Base-by-base conservation (phyloP, 2,329 filamentous ascomycete genomes). In the Bipolaris zeicola region DNA sequence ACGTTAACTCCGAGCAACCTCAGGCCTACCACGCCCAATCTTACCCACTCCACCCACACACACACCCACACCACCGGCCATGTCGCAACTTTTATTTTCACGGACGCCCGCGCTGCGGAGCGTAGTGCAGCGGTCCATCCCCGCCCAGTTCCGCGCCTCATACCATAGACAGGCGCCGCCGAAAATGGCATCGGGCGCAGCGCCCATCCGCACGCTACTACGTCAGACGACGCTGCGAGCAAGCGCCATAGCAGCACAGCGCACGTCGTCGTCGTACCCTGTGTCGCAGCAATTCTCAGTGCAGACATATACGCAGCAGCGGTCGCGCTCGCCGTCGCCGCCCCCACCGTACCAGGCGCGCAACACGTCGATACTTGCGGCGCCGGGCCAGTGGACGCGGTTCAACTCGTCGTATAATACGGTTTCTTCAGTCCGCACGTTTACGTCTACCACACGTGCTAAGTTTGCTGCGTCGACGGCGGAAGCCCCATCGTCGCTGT, bases 371-470 rank as follows among this genome's bases (percentile, higher is more conserved):
- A 22, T 71, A 28, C 62, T 65, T 43, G 64, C 70, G 5, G 53
- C 67, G 5, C 61, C 62, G 10, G 57, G 63, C 26, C 63, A 70
- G 52, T 75, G 71, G 72, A 74, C 72, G n/a, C 71, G 64, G 60
- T 74, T 73, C 67, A 58, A 14, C 34, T 71, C 71, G 2, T 56
- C 71, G 8, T 59, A 47, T 36, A 68, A 72, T 58, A 66, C 68
- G 1, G 64, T 71, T 49, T 67, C 66, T 33, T 70, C 68, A 1
- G 64, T 73, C 33, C 71, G 72, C 50, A 74, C 71, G 26, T 75
- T 75, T 49, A 66, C 64, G 3, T 62, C 61, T 0, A 44, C 61
- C 2, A 47, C 55, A 16, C 49, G 54, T 10, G 57, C 28, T 5
- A 46, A 48, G 6, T 55, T 59, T 33, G 56, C 64, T 6, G 45